Percentiles rank a stretch among this genome's conserved stretches.
These are phyloP conservation scores for Saksenaea oblongispora DNA, from an alignment of 371 early-diverging fungal species.

Conservation along the genomic window DNA sequence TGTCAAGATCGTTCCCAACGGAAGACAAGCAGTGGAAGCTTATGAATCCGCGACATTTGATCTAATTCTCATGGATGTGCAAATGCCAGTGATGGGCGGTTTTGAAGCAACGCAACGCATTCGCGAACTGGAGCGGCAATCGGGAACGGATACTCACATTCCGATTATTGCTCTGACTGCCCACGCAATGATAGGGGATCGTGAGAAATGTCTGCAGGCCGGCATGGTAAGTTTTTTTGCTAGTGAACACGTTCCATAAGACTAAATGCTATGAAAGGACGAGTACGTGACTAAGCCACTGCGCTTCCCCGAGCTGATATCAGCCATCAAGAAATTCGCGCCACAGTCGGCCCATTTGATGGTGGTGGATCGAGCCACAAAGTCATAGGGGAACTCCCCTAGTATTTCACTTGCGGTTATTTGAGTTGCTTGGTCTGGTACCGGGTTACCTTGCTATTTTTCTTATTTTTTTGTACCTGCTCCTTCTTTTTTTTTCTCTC, in stretches of 20 bases:
- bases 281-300: conserved; percentile 73
- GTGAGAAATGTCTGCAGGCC: conserved; percentile 68
- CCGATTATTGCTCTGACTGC: conserved; percentile 80
- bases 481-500: background rate
- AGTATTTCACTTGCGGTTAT: background rate
- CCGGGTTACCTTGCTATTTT: background rate
- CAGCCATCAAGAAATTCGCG: conserved; percentile 58
- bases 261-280: conserved; percentile 26
- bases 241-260: background rate
- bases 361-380: conserved; percentile 6
- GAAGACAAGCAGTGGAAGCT: conserved; percentile 70
- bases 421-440: background rate
- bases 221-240: conserved; percentile 59
- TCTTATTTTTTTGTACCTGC: background rate
- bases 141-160: conserved; percentile 52
- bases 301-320: conserved; percentile 56
- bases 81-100: conserved; percentile 79
- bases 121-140: conserved; percentile 55
- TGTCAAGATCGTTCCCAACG: conserved; percentile 71
- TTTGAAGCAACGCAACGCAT: conserved; percentile 72
- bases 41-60: conserved; percentile 62
- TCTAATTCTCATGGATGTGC: conserved; percentile 79
- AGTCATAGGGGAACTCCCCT: background rate
- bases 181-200: conserved; percentile 75
- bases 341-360: conserved; percentile 13